These are phyloP conservation scores for Quercus agrifolia DNA, from an alignment of 306 rosid genomes.

Conservation along the genomic window DNA sequence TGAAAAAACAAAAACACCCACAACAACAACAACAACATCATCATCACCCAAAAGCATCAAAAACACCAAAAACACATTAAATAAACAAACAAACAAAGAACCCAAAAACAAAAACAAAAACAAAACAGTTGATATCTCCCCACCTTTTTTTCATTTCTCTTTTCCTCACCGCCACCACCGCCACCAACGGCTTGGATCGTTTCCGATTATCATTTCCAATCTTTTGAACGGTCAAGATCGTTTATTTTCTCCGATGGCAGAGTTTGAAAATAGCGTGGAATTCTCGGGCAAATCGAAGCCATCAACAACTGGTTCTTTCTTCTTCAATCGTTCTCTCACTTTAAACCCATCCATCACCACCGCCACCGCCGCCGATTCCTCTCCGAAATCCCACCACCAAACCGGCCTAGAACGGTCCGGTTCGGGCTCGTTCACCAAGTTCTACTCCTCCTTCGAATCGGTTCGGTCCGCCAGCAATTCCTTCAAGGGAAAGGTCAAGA, in stretches of 20 bases:
- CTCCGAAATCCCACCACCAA: conserved; percentile 40
- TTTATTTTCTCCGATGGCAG: conserved; percentile 34
- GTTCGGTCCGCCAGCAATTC: conserved; percentile 55
- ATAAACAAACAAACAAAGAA: not conserved
- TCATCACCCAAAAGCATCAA: not conserved
- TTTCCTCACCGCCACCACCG: not conserved
- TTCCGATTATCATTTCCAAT: not conserved
- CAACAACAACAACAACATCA: too few relatives aligned
- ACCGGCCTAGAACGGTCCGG: conserved; percentile 47
- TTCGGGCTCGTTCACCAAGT: conserved; percentile 44
- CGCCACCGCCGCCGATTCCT: conserved; percentile 8
- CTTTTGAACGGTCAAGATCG: not conserved
- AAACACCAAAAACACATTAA: not conserved
- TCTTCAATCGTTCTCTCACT: conserved; percentile 71
- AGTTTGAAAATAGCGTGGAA: conserved; percentile 35
- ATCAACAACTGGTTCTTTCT: conserved; percentile 19
- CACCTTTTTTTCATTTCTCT: not conserved
- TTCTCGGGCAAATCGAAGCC: conserved; percentile 44
- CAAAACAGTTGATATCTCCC: not conserved
- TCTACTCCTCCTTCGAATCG: conserved; percentile 58
- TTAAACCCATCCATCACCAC: conserved; percentile 20
- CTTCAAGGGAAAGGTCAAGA: conserved; percentile 75
- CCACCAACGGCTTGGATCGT: not conserved
- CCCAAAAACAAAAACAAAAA: not conserved
- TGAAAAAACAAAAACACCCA: too few relatives aligned